These are phyloP conservation scores for Carex littledalei DNA, from an alignment of 176 grass and related monocot genomes.

Conservation along the genomic window DNA sequence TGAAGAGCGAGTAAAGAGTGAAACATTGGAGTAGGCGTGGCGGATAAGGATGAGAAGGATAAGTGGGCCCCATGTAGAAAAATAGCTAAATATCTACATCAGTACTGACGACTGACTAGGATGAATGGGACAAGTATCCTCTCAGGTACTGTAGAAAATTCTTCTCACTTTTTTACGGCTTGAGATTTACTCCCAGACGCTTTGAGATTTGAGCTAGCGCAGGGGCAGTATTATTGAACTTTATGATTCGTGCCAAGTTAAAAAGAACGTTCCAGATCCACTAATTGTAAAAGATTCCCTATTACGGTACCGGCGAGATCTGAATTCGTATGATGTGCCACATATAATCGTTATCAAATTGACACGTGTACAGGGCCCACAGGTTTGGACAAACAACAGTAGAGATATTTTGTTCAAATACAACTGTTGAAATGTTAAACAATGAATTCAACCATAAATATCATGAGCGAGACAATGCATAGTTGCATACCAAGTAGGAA, in stretches of 20 bases:
- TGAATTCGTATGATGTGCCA: background rate
- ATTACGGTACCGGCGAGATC: too few species aligned
- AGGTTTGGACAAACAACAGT: background rate
- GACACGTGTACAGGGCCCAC: background rate
- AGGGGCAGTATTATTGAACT: too few species aligned
- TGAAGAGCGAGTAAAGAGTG: background rate
- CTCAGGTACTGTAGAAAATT: too few species aligned
- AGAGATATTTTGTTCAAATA: background rate
- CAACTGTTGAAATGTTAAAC: background rate
- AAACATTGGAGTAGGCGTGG: background rate
- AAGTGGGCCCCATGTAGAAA: background rate
- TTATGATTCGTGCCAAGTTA: too few species aligned
- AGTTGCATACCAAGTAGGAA: too few species aligned
- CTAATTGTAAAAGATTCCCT: too few species aligned
- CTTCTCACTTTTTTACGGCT: too few species aligned
- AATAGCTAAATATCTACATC: background rate
- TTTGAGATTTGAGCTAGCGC: too few species aligned
- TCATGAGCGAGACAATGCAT: too few species aligned
- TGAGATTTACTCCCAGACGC: too few species aligned
- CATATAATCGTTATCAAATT: background rate
- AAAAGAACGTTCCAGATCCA: too few species aligned
- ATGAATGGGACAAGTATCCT: background rate
- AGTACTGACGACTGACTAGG: background rate
- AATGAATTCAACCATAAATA: background rate
- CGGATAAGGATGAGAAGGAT: slow-evolving; percentile 19